These are phyloP conservation scores for Golubevia pallescens DNA, from an alignment of 1,284 basidiomycete species.

Conservation along the genomic window DNA sequence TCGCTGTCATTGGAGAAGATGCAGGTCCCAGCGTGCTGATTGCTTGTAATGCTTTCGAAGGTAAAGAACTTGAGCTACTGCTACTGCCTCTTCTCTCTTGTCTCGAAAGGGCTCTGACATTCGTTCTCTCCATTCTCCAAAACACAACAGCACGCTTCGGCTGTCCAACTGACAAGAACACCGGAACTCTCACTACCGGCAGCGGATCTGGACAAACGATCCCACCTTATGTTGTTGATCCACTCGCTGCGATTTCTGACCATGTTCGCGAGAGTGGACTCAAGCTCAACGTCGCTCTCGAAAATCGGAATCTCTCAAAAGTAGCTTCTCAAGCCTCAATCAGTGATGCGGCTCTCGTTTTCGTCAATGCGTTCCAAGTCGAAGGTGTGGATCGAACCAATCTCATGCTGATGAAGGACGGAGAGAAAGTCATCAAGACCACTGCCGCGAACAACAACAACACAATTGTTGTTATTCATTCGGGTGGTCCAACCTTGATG, in stretches of 20 bases:
- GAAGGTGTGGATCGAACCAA: conserved; percentile 16
- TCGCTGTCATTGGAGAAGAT: conserved; percentile 27
- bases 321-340: conserved; percentile 32
- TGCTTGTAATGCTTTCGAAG: not conserved
- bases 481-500: conserved; percentile 36
- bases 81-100: not conserved
- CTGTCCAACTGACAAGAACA: not conserved
- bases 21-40: conserved; percentile 10
- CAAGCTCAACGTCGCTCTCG: conserved; percentile 19
- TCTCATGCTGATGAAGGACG: conserved; percentile 13
- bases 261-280: conserved; percentile 15
- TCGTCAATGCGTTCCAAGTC: conserved; percentile 21
- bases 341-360: conserved; percentile 48
- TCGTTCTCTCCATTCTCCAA: not conserved
- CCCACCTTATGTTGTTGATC: conserved; percentile 28
- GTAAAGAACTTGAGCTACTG: not conserved
- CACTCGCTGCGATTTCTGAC: conserved; percentile 23
- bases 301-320: conserved; percentile 24
- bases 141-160: not conserved
- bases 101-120: not conserved
- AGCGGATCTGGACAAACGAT: conserved; percentile 23
- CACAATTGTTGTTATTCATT: conserved; percentile 59
- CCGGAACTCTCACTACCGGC: conserved; percentile 6
- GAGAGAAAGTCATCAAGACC: conserved; percentile 25
- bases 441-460: conserved; percentile 50